Evolutionary conservation across 177 flowering plant species (phyloP).

Genomic region (Vitis hybrid): DNA sequence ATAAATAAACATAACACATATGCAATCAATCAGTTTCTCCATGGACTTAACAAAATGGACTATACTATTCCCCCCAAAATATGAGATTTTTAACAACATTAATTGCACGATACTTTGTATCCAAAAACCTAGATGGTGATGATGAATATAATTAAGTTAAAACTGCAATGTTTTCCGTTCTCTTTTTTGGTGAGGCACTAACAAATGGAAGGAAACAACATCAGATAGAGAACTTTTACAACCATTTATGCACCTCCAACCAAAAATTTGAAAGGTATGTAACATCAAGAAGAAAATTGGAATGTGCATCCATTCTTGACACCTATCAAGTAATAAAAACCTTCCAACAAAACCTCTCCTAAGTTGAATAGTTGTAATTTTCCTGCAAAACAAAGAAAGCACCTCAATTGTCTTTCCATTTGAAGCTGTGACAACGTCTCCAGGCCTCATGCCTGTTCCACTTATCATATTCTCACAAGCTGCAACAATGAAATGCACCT

Average conservation of each 20-base stretch:
- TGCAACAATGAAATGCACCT: slow-evolving; percentile 96
- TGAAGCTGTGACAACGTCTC: slow-evolving; percentile 89
- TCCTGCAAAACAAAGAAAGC: slow-evolving; percentile 2
- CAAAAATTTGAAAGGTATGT: too few relatives aligned
- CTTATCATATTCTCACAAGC: slow-evolving; percentile 99
- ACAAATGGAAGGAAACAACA: too few relatives aligned
- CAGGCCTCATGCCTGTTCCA: slow-evolving; percentile 99
- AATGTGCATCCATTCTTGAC: too few relatives aligned
- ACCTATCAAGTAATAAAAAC: too few relatives aligned
- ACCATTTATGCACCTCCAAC: too few relatives aligned
- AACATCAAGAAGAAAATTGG: too few relatives aligned
- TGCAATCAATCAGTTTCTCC: neutral
- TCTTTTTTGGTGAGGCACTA: too few relatives aligned
- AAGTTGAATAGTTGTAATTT: neutral
- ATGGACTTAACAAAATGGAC: neutral
- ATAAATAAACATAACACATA: neutral
- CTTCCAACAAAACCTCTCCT: neutral
- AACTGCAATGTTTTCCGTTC: too few relatives aligned
- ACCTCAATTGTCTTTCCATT: slow-evolving; percentile 99
- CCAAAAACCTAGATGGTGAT: neutral
- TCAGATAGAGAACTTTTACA: neutral
- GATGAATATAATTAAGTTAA: too few relatives aligned
- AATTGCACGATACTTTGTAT: too few relatives aligned
- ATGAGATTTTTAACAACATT: too few relatives aligned
- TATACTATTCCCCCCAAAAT: neutral